A percentile compares a stretch with the other conserved stretches of the same genome.
These are phyloP conservation scores for Suillus discolor DNA, from an alignment of 768 basidiomycete genomes.

Conservation along the genomic window DNA sequence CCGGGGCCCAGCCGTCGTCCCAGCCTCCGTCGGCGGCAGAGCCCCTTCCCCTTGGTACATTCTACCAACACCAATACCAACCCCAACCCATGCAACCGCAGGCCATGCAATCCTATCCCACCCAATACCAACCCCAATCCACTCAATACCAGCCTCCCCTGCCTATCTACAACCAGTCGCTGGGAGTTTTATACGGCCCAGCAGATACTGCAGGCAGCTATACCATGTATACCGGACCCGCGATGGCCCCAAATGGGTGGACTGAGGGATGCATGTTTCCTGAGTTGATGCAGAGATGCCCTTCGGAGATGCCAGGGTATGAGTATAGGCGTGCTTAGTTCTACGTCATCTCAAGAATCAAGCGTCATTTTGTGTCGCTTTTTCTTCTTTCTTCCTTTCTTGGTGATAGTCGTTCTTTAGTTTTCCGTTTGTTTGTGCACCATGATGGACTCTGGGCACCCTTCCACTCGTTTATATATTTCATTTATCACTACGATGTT, in stretches of 20 bases:
- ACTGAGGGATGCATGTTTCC: slow-evolving; percentile 1
- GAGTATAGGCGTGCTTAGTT: neutral
- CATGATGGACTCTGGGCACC: too few relatives aligned
- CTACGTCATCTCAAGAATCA: neutral
- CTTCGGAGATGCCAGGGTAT: neutral
- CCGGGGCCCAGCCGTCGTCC: too few relatives aligned
- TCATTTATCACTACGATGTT: too few relatives aligned
- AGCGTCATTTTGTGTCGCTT: too few relatives aligned
- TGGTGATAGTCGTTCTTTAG: neutral
- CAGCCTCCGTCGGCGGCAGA: too few relatives aligned
- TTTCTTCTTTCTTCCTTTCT: neutral
- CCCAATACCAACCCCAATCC: neutral
- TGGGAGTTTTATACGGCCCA: neutral
- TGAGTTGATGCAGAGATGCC: neutral
- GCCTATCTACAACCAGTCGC: neutral
- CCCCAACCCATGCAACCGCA: too few relatives aligned
- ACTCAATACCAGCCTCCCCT: neutral
- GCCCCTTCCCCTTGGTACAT: too few relatives aligned
- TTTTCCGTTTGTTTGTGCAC: neutral
- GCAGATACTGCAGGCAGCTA: too few relatives aligned
- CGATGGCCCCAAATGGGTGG: neutral
- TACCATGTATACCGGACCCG: neutral
- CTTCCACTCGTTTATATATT: too few relatives aligned
- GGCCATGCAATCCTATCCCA: too few relatives aligned
- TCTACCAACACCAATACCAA: too few relatives aligned